phyloP scores from a whole-genome alignment of 78 protist genomes.

The Dictyostelium citrinum region DNA sequence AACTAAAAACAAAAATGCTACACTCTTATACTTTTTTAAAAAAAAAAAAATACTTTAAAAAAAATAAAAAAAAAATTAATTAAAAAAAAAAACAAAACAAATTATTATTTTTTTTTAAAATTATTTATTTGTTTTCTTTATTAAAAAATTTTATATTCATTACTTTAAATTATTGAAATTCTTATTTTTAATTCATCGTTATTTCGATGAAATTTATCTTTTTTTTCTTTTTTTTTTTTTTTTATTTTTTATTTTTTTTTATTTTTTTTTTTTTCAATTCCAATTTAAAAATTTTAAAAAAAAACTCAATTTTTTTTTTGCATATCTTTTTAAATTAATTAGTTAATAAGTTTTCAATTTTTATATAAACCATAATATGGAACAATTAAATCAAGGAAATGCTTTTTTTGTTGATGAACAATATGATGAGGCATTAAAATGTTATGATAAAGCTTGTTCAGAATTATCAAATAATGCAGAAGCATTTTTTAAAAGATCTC shows the following conservation, averaged over 20 bases:
- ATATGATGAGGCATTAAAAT: conserved; percentile 64
- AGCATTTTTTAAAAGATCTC: conserved; percentile 53
- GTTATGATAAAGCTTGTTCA: conserved; percentile 53
- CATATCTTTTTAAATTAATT: no score
- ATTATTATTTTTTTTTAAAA: no score
- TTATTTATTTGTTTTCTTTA: no score
- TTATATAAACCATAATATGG: background rate
- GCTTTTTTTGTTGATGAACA: conserved; percentile 81
- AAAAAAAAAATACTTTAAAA: background rate
- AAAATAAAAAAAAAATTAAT: background rate
- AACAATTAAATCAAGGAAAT: conserved; percentile 30
- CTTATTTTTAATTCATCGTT: background rate
- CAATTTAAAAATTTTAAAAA: no score
- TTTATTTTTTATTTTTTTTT: background rate
- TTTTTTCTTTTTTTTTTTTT: background rate
- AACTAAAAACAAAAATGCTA: background rate
- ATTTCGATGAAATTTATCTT: background rate
- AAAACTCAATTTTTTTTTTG: no score
- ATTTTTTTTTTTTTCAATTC: background rate
- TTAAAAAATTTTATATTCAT: no score
- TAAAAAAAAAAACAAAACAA: background rate
- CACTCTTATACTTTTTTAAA: no score
- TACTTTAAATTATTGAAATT: background rate
- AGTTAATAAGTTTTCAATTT: no score
- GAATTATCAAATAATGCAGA: conserved; percentile 12